A percentile compares a stretch with the other conserved stretches of the same genome.
These are phyloP conservation scores for Aspergillus felis DNA, from an alignment of 2,329 filamentous ascomycete species.

Conservation along the genomic window DNA sequence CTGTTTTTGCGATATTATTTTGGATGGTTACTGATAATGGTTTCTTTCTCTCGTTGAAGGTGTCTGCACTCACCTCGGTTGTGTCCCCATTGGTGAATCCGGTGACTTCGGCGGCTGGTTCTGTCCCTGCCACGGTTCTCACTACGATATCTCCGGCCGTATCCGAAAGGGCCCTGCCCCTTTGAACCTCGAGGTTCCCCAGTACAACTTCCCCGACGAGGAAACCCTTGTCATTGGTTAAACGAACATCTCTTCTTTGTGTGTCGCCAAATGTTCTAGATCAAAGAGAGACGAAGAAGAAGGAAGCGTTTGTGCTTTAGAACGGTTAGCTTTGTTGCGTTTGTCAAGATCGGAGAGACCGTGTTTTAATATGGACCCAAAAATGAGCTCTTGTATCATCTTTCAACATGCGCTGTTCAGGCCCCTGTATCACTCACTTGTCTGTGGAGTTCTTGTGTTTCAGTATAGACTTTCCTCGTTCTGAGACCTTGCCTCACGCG, in stretches of 20 bases:
- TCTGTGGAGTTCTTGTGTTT: constrained; percentile 6
- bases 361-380: constrained; percentile 39
- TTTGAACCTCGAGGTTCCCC: constrained; percentile 92
- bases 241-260: constrained; percentile 24
- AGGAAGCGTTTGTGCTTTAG: constrained; percentile 25
- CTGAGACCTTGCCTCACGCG: constrained; percentile 10
- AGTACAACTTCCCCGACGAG: constrained; percentile 90
- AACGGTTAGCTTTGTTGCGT: constrained; percentile 30
- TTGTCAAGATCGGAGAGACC: constrained; percentile 36
- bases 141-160: constrained; percentile 99
- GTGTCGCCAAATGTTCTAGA: constrained; percentile 4
- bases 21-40: constrained; percentile 1
- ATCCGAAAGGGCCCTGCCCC: constrained; percentile 96
- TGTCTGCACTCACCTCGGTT: constrained; percentile 98
- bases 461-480: constrained; percentile 22
- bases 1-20: neutral
- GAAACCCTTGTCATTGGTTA: constrained; percentile 91
- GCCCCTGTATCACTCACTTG: constrained; percentile 15
- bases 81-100: constrained; percentile 97
- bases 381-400: constrained; percentile 27
- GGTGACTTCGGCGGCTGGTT: constrained; percentile 99
- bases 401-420: constrained; percentile 10
- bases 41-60: constrained; percentile 47
- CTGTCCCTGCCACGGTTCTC: constrained; percentile 99
- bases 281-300: constrained; percentile 1